Evolutionary conservation across 2,329 filamentous ascomycete species (phyloP).

Genomic region (Xenoacremonium recifei): DNA sequence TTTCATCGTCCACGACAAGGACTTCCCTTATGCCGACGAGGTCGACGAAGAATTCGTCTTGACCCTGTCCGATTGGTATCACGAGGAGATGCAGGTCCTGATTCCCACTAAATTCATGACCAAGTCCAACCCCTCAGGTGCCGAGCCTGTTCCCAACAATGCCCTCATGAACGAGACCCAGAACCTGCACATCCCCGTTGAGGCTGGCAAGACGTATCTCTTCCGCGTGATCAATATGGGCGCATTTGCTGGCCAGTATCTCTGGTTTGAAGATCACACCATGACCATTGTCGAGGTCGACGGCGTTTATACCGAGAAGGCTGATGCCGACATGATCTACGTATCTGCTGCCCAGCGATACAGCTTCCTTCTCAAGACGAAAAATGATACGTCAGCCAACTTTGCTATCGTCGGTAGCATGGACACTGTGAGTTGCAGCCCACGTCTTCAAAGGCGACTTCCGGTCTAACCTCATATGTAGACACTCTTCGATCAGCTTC

Average conservation of each 20-base stretch:
- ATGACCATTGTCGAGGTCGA: constrained; percentile 73
- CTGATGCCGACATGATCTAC: constrained; percentile 63
- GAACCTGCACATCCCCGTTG: constrained; percentile 56
- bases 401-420: constrained; percentile 69
- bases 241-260: constrained; percentile 65
- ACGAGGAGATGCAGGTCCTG: constrained; percentile 52
- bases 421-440: constrained; percentile 54
- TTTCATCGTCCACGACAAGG: constrained; percentile 62
- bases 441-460: too few relatives aligned
- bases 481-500: constrained; percentile 68
- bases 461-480: constrained; percentile 24
- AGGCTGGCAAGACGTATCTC: constrained; percentile 69
- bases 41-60: constrained; percentile 64
- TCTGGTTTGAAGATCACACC: constrained; percentile 66
- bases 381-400: constrained; percentile 59
- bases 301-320: constrained; percentile 64
- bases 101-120: constrained; percentile 52
- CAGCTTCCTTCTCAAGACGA: constrained; percentile 62
- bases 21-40: constrained; percentile 53
- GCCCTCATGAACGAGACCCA: constrained; percentile 71
- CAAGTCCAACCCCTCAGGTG: constrained; percentile 55
- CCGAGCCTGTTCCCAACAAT: constrained; percentile 65
- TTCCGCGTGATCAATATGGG: constrained; percentile 72
- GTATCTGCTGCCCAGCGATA: constrained; percentile 66
- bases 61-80: constrained; percentile 71